Conservation (phyloP, 2,329 filamentous ascomycete species). For the Trichoderma simmonsii region DNA sequence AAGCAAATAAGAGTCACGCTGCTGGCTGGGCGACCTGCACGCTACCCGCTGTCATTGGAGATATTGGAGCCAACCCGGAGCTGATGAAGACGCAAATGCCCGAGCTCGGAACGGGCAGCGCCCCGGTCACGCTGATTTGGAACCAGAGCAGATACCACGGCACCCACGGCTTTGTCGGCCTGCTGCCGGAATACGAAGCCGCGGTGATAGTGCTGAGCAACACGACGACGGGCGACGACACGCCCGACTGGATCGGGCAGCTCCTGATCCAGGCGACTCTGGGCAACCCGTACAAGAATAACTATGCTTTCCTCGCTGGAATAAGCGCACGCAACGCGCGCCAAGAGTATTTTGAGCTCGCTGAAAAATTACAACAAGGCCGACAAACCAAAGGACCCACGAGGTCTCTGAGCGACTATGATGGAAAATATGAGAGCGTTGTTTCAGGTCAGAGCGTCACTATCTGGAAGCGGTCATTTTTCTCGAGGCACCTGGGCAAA, state of each 20-base stretch:
- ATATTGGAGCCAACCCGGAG: not conserved
- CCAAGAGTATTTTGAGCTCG: not conserved
- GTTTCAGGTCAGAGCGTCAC: not conserved
- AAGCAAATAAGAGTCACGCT: not conserved
- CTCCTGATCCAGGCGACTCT: constrained; percentile 10
- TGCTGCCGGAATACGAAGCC: constrained; percentile 19
- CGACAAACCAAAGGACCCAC: not conserved
- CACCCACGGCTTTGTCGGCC: not conserved
- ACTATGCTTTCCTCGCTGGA: not conserved
- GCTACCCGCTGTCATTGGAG: not conserved
- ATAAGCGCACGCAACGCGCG: not conserved
- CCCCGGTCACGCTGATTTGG: not conserved
- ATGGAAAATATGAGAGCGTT: not conserved
- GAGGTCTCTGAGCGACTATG: not conserved
- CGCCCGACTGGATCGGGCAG: constrained; percentile 20
- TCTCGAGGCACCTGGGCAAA: not conserved
- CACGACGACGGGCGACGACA: constrained; percentile 15
- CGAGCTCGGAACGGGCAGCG: not conserved
- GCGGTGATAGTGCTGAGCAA: constrained; percentile 20
- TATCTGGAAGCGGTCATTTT: not conserved
- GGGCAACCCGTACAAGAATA: not conserved
- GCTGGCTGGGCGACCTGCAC: not conserved
- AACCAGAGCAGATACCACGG: not conserved
- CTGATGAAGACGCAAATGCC: not conserved
- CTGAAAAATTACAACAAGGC: not conserved